phyloP scores from a whole-genome alignment of 2,329 filamentous ascomycete genomes.

The Aspergillus cejpii region DNA sequence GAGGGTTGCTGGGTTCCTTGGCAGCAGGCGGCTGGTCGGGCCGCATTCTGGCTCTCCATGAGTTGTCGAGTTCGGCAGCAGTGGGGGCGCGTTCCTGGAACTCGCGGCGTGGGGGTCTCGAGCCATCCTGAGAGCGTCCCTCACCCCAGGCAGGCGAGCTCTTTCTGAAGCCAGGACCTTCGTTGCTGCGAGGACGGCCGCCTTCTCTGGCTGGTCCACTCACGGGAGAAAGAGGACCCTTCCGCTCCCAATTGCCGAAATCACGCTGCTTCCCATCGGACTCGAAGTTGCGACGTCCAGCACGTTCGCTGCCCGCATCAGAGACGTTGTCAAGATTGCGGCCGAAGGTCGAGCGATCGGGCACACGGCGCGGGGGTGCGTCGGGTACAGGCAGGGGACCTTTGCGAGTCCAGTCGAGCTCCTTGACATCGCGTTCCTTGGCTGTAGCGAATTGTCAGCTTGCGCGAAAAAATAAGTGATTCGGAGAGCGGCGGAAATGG shows the following conservation, averaged over 20 bases:
- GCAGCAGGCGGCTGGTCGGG: constrained; percentile 69
- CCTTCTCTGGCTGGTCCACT: constrained; percentile 50
- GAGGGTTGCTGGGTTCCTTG: constrained; percentile 67
- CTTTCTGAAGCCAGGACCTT: constrained; percentile 56
- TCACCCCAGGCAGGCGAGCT: constrained; percentile 70
- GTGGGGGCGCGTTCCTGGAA: constrained; percentile 69
- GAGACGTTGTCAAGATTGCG: constrained; percentile 51
- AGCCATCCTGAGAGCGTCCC: constrained; percentile 64
- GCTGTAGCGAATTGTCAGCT: constrained; percentile 51
- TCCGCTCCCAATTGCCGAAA: constrained; percentile 89
- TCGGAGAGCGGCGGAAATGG: too few relatives aligned
- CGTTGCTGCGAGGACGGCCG: constrained; percentile 53
- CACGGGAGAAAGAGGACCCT: constrained; percentile 76
- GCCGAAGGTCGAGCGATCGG: constrained; percentile 51
- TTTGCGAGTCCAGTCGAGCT: constrained; percentile 90
- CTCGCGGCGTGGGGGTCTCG: constrained; percentile 70
- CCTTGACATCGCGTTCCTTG: constrained; percentile 76
- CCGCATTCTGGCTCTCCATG: constrained; percentile 88
- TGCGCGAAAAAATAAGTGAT: neutral
- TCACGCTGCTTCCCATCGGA: constrained; percentile 71
- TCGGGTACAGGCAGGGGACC: constrained; percentile 79
- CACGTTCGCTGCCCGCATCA: constrained; percentile 57
- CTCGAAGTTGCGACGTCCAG: constrained; percentile 59
- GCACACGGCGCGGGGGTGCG: constrained; percentile 53
- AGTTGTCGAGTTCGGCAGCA: constrained; percentile 84